These are phyloP conservation scores for Pichia sp. DNA, from an alignment of 1,139 yeast genomes.

Conservation along the genomic window DNA sequence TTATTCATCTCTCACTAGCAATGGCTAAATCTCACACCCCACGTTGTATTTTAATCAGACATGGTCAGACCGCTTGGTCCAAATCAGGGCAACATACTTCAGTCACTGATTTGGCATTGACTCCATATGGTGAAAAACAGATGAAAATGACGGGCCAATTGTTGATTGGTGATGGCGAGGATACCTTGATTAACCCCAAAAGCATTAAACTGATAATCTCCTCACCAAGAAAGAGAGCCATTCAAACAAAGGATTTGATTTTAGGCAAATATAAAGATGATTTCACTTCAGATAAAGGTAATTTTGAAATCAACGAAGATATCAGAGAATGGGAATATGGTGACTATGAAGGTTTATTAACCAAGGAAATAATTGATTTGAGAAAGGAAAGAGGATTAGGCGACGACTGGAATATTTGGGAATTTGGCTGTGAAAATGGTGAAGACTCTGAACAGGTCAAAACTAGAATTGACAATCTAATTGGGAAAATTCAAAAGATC, in stretches of 20 bases:
- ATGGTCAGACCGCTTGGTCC: slow-evolving; percentile 91
- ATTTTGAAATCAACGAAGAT: slow-evolving; percentile 47
- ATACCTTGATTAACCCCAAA: slow-evolving; percentile 54
- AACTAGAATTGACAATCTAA: slow-evolving; percentile 60
- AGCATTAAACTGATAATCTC: slow-evolving; percentile 57
- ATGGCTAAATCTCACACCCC: slow-evolving; percentile 39
- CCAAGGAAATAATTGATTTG: slow-evolving; percentile 53
- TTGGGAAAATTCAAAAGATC: slow-evolving; percentile 49
- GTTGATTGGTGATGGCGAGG: slow-evolving; percentile 47
- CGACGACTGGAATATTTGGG: slow-evolving; percentile 75
- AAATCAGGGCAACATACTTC: slow-evolving; percentile 89
- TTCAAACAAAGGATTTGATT: slow-evolving; percentile 57
- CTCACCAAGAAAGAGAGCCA: slow-evolving; percentile 79
- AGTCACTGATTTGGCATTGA: slow-evolving; percentile 68
- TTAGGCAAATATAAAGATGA: slow-evolving; percentile 25
- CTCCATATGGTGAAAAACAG: slow-evolving; percentile 68
- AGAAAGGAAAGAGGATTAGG: slow-evolving; percentile 56
- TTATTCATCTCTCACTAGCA: neutral
- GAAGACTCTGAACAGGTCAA: slow-evolving; percentile 62
- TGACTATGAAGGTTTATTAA: slow-evolving; percentile 79
- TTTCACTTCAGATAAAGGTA: slow-evolving; percentile 22
- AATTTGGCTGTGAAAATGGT: slow-evolving; percentile 90
- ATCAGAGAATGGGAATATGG: slow-evolving; percentile 95
- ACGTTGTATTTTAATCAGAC: slow-evolving; percentile 48
- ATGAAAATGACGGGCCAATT: slow-evolving; percentile 67